Base-by-base conservation (phyloP, 371 early-diverging fungal species). In the Syncephalastrum monosporum region DNA sequence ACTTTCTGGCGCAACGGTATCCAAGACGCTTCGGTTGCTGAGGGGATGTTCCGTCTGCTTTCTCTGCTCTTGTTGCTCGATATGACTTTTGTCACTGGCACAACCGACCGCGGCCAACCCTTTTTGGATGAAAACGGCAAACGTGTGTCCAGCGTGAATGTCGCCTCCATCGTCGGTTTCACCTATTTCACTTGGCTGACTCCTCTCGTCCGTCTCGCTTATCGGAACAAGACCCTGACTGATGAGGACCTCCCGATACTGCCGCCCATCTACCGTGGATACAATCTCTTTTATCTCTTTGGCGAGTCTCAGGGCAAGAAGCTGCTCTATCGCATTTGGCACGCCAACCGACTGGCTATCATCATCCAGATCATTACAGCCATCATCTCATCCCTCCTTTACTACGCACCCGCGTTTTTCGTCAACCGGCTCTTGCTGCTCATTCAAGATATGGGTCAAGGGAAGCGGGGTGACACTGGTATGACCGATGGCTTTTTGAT, bases 381-480 rank as follows among this genome's bases (percentile, higher is more conserved):
- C 14, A 6, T 71, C 4, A 3, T 72, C 5, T 50, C 72, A 0
- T 64, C 74, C 3, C 15, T 60, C 3, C 5, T 65, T 14, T 76
- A 69, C 29, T 79, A 72, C 60, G 56, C 56, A 0, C 75, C 80
- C 16, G 70, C 73, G 8, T 79, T 45, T 42, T 75, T 79, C 47
- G 54, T 72, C 14, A 77, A 77, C 23, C 65, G 55, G 12, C 25
- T 81, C 0, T 48, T 78, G 27, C n/a, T 55, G 4, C 58, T 79
- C 27, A 72, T 78, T 10, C 68, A 72, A 49, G 52, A 50, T 2
- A 67, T 72, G 57, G 54, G 60, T 8, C 59, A 63, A 42, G 55
- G 48, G 0, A 55, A 57, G 47, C 48, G 56, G 7, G n/a, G 42
- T 0, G 61, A 63, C 13, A 59, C 65, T 5, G 53, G 29, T 5